Conservation (phyloP, 1,284 basidiomycete species). For the Athelia sp. region DNA sequence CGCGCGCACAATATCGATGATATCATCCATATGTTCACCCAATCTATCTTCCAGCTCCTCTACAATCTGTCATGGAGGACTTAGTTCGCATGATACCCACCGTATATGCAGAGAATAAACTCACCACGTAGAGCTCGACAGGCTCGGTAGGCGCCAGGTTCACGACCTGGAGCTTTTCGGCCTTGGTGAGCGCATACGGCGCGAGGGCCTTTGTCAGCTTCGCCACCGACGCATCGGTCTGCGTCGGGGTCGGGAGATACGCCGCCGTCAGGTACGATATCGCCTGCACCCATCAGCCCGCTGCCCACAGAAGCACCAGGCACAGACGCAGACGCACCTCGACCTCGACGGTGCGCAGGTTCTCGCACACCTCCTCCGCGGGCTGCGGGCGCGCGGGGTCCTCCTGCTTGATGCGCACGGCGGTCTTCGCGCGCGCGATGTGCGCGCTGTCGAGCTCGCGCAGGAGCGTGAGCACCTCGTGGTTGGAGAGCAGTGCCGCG, state of each 20-base stretch:
- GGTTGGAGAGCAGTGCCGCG: constrained; percentile 80
- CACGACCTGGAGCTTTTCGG: constrained; percentile 87
- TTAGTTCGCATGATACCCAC: too few species aligned
- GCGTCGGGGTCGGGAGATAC: constrained; percentile 63
- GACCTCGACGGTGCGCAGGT: constrained; percentile 84
- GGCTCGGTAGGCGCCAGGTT: constrained; percentile 81
- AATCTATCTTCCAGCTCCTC: constrained; percentile 87
- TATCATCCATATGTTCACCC: constrained; percentile 64
- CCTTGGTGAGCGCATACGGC: constrained; percentile 76
- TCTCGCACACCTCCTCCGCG: constrained; percentile 59
- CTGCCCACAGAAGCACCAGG: too few species aligned
- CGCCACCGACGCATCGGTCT: constrained; percentile 63
- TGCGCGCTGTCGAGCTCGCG: constrained; percentile 73
- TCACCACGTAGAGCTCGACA: constrained; percentile 87
- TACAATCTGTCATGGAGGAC: constrained; percentile 56
- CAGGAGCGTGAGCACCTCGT: constrained; percentile 80
- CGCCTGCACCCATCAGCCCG: constrained; percentile 44
- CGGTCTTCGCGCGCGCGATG: constrained; percentile 56
- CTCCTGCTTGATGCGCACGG: constrained; percentile 67
- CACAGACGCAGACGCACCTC: constrained; percentile 67
- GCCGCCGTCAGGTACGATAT: constrained; percentile 78
- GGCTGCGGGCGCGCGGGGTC: constrained; percentile 22
- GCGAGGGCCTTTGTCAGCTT: constrained; percentile 65
- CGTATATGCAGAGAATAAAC: constrained; percentile 25
- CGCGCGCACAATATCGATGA: constrained; percentile 54